Percentiles rank a stretch among this genome's conserved stretches.
phyloP scores from a whole-genome alignment of 805 yeast genomes.

The Nakazawaea pomicola region DNA sequence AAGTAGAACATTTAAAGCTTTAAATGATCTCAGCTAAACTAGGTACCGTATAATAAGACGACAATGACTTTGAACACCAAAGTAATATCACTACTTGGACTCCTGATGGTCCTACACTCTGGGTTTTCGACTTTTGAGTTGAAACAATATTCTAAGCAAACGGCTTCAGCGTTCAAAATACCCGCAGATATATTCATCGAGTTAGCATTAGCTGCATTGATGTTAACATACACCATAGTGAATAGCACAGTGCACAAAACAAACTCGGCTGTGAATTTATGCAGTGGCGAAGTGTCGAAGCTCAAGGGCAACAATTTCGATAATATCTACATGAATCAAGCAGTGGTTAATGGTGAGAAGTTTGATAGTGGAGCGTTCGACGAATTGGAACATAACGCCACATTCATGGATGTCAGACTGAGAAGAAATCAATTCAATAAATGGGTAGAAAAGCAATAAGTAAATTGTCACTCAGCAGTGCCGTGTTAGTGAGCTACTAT shows the following conservation, averaged over 20 bases:
- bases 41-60: too few relatives aligned
- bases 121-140: constrained; percentile 1
- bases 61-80: not conserved
- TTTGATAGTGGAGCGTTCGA: constrained; percentile 40
- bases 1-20: too few relatives aligned
- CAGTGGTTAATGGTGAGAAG: constrained; percentile 41
- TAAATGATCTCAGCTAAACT: too few relatives aligned
- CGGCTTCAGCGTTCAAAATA: not conserved
- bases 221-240: not conserved
- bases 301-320: constrained; percentile 22
- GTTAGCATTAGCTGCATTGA: not conserved
- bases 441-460: constrained; percentile 23
- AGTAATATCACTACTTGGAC: not conserved
- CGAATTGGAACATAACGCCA: constrained; percentile 42
- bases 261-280: constrained; percentile 2
- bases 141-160: constrained; percentile 7
- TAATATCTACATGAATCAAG: constrained; percentile 44
- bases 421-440: constrained; percentile 40
- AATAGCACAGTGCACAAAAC: not conserved
- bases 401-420: constrained; percentile 42
- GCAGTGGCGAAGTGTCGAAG: constrained; percentile 1
- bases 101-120: constrained; percentile 3
- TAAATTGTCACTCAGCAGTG: too few relatives aligned
- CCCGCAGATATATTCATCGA: constrained; percentile 8
- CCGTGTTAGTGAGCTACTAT: too few relatives aligned